A percentile compares a stretch with the other conserved stretches of the same genome.
Evolutionary conservation across 2,329 filamentous ascomycete genomes (phyloP).

Genomic region (Emmonsiellopsis sp.): DNA sequence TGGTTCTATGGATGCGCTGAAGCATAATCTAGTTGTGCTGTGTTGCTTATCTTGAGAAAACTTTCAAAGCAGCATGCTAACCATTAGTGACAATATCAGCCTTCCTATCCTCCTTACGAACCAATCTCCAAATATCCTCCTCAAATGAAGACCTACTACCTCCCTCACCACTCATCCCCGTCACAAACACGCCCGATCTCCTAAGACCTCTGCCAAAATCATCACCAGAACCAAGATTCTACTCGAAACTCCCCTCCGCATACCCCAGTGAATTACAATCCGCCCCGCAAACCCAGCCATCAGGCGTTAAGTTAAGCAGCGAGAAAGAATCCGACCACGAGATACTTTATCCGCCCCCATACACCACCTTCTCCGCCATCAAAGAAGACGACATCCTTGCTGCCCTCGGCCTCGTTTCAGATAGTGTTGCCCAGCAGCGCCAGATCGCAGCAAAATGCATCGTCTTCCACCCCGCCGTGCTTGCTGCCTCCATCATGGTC

Average conservation of each 20-base stretch:
- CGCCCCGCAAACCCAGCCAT: background rate
- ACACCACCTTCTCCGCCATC: constrained; percentile 25
- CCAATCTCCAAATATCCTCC: constrained; percentile 61
- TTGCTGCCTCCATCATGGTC: constrained; percentile 28
- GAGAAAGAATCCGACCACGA: constrained; percentile 11
- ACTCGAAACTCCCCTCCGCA: background rate
- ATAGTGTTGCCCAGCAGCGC: constrained; percentile 74
- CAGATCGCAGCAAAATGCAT: constrained; percentile 56
- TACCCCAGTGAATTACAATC: background rate
- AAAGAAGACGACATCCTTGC: constrained; percentile 52
- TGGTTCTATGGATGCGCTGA: constrained; percentile 6
- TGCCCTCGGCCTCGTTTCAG: constrained; percentile 64
- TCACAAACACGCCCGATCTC: constrained; percentile 53
- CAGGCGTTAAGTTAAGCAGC: background rate
- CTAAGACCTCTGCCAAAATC: constrained; percentile 40
- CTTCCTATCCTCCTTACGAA: constrained; percentile 72
- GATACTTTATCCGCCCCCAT: constrained; percentile 21
- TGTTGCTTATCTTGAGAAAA: background rate
- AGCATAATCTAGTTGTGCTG: too few species aligned
- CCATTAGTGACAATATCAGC: constrained; percentile 45
- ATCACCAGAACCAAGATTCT: constrained; percentile 18
- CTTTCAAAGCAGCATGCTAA: background rate
- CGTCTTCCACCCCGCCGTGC: constrained; percentile 49
- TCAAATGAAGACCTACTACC: constrained; percentile 17
- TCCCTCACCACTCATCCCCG: constrained; percentile 51